A percentile compares a stretch with the other conserved stretches of the same genome.
Conservation (phyloP, 257 asterid species). For the Solanum corneliomulleri region DNA sequence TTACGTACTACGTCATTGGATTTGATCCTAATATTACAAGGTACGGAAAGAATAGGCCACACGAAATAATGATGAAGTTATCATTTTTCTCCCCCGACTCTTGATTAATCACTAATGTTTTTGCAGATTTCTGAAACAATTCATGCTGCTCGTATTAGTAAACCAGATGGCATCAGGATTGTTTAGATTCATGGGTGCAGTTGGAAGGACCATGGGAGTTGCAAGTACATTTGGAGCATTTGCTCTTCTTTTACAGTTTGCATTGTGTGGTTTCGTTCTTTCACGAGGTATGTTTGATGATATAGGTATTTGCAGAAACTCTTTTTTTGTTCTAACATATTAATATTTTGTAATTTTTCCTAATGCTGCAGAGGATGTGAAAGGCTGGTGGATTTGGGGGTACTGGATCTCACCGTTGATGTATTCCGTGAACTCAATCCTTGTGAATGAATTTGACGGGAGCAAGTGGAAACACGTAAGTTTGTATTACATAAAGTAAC, state of each 20-base stretch:
- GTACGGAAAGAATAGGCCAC: conserved; percentile 6
- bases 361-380: conserved; percentile 18
- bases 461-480: conserved; percentile 48
- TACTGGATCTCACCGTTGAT: conserved; percentile 60
- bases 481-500: background rate
- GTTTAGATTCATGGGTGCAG: conserved; percentile 46
- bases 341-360: background rate
- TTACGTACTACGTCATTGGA: conserved; percentile 55
- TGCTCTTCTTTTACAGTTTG: conserved; percentile 30
- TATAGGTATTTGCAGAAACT: background rate
- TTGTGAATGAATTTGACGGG: conserved; percentile 53
- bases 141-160: conserved; percentile 26
- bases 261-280: conserved; percentile 59
- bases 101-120: background rate
- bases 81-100: background rate
- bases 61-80: background rate
- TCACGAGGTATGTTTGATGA: conserved; percentile 36
- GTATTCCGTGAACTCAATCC: conserved; percentile 57
- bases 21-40: conserved; percentile 55
- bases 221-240: conserved; percentile 67
- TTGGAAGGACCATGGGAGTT: conserved; percentile 51
- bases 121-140: conserved; percentile 56
- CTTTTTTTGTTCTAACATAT: background rate
- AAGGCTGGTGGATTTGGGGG: conserved; percentile 79
- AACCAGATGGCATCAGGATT: conserved; percentile 41